A percentile compares a stretch with the other conserved stretches of the same genome.
Conservation (phyloP, 129 eudicot genomes). For the Artemisia argyi region DNA sequence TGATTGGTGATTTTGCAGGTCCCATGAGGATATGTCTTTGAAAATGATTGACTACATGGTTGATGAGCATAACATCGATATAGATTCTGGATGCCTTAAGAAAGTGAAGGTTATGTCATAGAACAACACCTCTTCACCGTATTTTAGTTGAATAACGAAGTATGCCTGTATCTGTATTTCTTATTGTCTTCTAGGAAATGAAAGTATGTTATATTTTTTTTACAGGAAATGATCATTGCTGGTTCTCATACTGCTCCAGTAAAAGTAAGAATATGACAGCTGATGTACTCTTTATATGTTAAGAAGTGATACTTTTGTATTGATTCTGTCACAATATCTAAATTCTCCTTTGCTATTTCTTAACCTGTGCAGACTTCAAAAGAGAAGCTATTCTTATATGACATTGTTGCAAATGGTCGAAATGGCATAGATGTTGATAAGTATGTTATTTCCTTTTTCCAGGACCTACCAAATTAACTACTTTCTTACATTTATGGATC, state of each 20-base stretch:
- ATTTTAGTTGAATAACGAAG: slow-evolving; percentile 1
- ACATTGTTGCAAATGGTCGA: slow-evolving; percentile 97
- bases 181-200: background rate
- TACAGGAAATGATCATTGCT: slow-evolving; percentile 87
- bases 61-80: slow-evolving; percentile 88
- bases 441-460: slow-evolving; percentile 40
- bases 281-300: slow-evolving; percentile 15
- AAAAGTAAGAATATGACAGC: slow-evolving; percentile 44
- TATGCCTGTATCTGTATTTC: background rate
- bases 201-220: slow-evolving; percentile 2
- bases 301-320: slow-evolving; percentile 19
- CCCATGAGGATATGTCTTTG: slow-evolving; percentile 93
- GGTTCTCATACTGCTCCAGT: slow-evolving; percentile 42
- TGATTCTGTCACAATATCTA: slow-evolving; percentile 7
- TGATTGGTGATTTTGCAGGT: slow-evolving; percentile 48
- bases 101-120: slow-evolving; percentile 67
- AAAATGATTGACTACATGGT: slow-evolving; percentile 69
- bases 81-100: slow-evolving; percentile 59
- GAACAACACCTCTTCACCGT: slow-evolving; percentile 12
- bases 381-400: slow-evolving; percentile 88
- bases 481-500: background rate
- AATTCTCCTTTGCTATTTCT: background rate
- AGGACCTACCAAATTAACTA: slow-evolving; percentile 12
- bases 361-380: slow-evolving; percentile 44
- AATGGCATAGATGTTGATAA: slow-evolving; percentile 98